Base-by-base conservation (phyloP, 495 filamentous ascomycete species). In the Penicillium odoratum region DNA sequence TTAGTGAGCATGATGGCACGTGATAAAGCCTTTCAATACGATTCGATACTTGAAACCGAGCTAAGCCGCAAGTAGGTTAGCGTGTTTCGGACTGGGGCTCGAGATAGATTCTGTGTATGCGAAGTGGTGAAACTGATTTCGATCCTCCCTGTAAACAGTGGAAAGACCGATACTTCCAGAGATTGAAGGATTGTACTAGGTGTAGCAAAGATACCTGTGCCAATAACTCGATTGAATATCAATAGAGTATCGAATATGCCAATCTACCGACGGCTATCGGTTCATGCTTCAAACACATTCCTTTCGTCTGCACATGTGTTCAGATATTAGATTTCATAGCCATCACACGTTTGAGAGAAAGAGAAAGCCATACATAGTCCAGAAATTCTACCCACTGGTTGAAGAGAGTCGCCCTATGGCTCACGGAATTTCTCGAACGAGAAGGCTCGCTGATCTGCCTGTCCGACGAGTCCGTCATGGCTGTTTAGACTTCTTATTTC, bases 151-250 rank as follows among this genome's bases (percentile, higher is more conserved):
- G 47, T 49, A n/a, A 21, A 21, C 8, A 85, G 59, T 16, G 78
- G 78, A 70, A 7, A 83, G 57, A 4, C 82, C 82, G 18, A 84
- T 80, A 56, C 72, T 81, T 1, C 81, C 79, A 7, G 80, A 81
- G 21, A 80, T 67, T 62, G 73, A 33, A 87, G 70, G 53, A 88
- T 83, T 11, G 69, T 74, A 70, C 73, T 64, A 72, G 85, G 86
- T 0, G 85, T 87, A 7, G 84, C 83, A 65, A 84, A 89, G 45
- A 89, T 81, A 48, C 85, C 85, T 0, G 86, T 88, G 5, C 86
- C 85, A 63, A 88, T 83, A 70, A 88, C 86, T 55, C 83, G 80
- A 62, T 83, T 85, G 30, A 88, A 74, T 55, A 88, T 88, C 29
- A 89, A 69, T 51, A 85, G 83, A 21, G 85, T 74, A 40, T 83